Evolutionary conservation across 1,284 basidiomycete genomes (phyloP).

Genomic region (Apiotrichum mycotoxinovorans): DNA sequence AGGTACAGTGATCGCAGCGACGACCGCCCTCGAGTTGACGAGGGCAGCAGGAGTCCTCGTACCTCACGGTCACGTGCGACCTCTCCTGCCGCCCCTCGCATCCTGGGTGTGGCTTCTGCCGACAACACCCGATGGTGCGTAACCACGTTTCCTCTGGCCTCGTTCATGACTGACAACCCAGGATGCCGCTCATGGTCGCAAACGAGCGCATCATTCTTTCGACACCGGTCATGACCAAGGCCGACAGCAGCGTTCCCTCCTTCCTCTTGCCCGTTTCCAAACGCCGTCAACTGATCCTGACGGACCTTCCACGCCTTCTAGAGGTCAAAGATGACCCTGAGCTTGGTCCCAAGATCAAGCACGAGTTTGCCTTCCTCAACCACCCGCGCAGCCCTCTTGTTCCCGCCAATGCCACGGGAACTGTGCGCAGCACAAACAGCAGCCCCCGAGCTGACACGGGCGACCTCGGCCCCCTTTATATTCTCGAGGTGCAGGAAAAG

Average conservation of each 20-base stretch:
- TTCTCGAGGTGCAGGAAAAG: constrained; percentile 40
- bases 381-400: constrained; percentile 8
- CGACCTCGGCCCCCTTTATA: constrained; percentile 20
- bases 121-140: constrained; percentile 28
- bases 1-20: constrained; percentile 15
- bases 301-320: constrained; percentile 55
- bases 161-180: neutral
- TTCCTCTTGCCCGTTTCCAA: constrained; percentile 48
- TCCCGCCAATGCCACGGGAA: neutral
- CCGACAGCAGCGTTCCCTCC: constrained; percentile 33
- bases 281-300: constrained; percentile 53
- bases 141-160: neutral
- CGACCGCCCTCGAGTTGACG: neutral
- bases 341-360: constrained; percentile 16
- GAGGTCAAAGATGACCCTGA: constrained; percentile 52
- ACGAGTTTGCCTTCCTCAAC: constrained; percentile 17
- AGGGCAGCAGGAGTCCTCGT: constrained; percentile 6
- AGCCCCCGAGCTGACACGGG: constrained; percentile 1
- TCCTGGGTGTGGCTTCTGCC: constrained; percentile 5
- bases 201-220: constrained; percentile 49
- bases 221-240: constrained; percentile 45
- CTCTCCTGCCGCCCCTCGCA: constrained; percentile 6
- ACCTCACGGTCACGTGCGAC: neutral
- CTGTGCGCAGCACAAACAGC: neutral
- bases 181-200: constrained; percentile 35